These are phyloP conservation scores for Neurospora sp. DNA, from an alignment of 2,329 filamentous ascomycete species.

Conservation along the genomic window DNA sequence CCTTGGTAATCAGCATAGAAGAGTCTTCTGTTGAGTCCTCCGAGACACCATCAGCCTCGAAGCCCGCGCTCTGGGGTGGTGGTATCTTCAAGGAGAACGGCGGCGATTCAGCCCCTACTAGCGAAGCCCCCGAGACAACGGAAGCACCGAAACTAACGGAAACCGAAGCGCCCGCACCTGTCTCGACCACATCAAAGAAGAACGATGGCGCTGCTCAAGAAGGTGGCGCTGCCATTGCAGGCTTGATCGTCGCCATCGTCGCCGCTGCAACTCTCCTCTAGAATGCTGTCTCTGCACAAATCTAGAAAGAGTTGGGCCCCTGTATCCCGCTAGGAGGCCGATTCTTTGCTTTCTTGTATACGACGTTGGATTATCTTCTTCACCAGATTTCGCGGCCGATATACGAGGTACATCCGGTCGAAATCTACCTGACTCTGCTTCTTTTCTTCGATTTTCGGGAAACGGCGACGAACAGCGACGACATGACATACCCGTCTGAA, in stretches of 20 bases:
- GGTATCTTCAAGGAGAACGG: constrained; percentile 44
- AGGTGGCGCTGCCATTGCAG: constrained; percentile 40
- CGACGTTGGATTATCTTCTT: background rate
- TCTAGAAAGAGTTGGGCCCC: constrained; percentile 2
- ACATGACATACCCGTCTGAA: background rate
- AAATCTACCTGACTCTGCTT: background rate
- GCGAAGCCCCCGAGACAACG: constrained; percentile 1
- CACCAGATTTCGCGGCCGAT: background rate
- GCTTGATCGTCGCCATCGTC: constrained; percentile 45
- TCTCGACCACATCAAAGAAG: constrained; percentile 25
- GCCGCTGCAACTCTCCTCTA: constrained; percentile 41
- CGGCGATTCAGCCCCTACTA: constrained; percentile 10
- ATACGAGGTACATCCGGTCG: background rate
- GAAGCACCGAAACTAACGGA: constrained; percentile 12
- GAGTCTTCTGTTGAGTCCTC: constrained; percentile 15
- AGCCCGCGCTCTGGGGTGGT: constrained; percentile 17
- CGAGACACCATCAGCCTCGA: background rate
- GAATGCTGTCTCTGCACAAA: background rate
- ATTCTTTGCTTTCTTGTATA: background rate
- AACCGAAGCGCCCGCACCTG: constrained; percentile 12
- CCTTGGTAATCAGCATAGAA: constrained; percentile 9
- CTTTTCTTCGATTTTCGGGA: background rate
- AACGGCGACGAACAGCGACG: background rate
- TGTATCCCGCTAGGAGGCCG: constrained; percentile 5
- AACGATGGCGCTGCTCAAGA: constrained; percentile 35